Percentiles rank a stretch among this genome's conserved stretches.
Evolutionary conservation across 306 rosid species (phyloP).

Genomic region (Vigna hirtella): DNA sequence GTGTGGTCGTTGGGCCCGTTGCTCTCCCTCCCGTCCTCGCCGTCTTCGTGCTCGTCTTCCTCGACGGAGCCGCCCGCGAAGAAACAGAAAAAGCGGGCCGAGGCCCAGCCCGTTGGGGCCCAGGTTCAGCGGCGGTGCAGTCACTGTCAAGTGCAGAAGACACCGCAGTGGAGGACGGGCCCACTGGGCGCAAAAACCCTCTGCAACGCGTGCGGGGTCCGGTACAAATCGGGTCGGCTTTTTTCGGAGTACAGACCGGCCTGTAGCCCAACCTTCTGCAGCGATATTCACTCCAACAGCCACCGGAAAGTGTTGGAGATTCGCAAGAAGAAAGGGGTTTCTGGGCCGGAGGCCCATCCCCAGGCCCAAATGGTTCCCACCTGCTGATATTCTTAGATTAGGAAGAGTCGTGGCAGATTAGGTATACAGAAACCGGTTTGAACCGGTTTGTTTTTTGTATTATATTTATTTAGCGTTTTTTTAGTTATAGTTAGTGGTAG

Average conservation of each 20-base stretch:
- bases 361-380: conserved; percentile 52
- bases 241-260: conserved; percentile 97
- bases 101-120: conserved; percentile 49
- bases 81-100: conserved; percentile 66
- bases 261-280: conserved; percentile 82
- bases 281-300: conserved; percentile 79
- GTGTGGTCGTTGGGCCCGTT: conserved; percentile 44
- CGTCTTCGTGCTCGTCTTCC: conserved; percentile 59
- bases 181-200: conserved; percentile 87
- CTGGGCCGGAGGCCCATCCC: conserved; percentile 47
- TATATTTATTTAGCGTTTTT: conserved; percentile 31
- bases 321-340: conserved; percentile 65
- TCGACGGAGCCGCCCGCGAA: conserved; percentile 65
- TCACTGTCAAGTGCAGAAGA: conserved; percentile 88
- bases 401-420: conserved; percentile 20
- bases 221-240: conserved; percentile 90
- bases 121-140: conserved; percentile 80
- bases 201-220: conserved; percentile 96
- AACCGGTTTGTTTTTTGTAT: conserved; percentile 48
- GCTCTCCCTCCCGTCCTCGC: conserved; percentile 49
- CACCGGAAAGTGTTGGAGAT: conserved; percentile 93
- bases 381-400: conserved; percentile 50
- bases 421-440: conserved; percentile 42
- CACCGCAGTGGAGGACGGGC: conserved; percentile 99
- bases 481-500: conserved; percentile 38